Conservation (phyloP, 2,329 filamentous ascomycete species). For the Penicillium olsonii region DNA sequence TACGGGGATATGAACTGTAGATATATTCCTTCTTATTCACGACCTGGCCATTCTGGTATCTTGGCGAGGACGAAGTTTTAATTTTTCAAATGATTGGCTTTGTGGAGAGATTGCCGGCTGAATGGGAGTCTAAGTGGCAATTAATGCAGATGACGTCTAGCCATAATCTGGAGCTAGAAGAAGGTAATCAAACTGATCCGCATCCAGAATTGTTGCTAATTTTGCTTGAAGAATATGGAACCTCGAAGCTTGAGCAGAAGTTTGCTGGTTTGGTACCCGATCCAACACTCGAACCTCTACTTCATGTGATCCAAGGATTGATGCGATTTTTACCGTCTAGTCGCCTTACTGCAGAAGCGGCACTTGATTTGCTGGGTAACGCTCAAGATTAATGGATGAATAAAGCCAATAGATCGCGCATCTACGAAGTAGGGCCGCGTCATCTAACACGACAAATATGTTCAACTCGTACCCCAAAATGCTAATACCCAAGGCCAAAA, state of each 20-base stretch:
- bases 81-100: conserved; percentile 25
- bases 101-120: conserved; percentile 18
- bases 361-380: conserved; percentile 16
- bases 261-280: conserved; percentile 14
- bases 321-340: conserved; percentile 25
- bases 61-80: conserved; percentile 16
- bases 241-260: conserved; percentile 17
- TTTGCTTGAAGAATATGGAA: conserved; percentile 9
- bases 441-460: no score
- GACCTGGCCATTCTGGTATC: conserved; percentile 18
- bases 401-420: no score
- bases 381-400: no score
- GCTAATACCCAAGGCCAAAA: not conserved
- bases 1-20: conserved; percentile 9
- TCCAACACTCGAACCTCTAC: conserved; percentile 16
- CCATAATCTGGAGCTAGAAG: conserved; percentile 3
- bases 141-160: conserved; percentile 10
- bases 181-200: not conserved
- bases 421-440: no score
- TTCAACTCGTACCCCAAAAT: no score
- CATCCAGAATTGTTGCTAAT: conserved; percentile 11
- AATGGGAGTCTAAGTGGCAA: conserved; percentile 23
- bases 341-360: conserved; percentile 19
- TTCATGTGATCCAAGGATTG: conserved; percentile 22
- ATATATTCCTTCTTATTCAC: conserved; percentile 25